Evolutionary conservation across 1,284 basidiomycete genomes (phyloP).

Genomic region (Marasmius tenuissimus): DNA sequence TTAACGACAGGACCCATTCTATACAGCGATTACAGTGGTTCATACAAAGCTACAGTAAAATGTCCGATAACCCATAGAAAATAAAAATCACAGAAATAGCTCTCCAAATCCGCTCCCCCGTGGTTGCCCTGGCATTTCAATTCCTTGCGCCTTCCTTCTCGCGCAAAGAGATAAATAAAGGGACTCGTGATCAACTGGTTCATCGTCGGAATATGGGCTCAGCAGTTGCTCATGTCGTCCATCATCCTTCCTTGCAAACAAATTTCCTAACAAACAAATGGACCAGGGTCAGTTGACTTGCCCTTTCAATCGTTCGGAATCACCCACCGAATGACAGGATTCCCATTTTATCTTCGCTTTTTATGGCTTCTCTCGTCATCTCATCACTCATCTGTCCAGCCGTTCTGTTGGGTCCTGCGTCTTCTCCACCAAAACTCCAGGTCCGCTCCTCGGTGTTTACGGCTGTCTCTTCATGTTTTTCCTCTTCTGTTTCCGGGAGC

Average conservation of each 20-base stretch:
- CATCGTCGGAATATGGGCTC: conserved; percentile 1
- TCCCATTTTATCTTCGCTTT: not conserved
- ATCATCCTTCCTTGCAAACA: not conserved
- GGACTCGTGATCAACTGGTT: conserved; percentile 1
- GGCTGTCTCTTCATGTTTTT: not conserved
- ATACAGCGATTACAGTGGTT: not conserved
- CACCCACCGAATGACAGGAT: conserved; percentile 1
- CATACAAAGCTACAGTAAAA: not conserved
- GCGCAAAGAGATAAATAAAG: not conserved
- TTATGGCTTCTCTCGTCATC: conserved; percentile 3
- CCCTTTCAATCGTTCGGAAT: not conserved
- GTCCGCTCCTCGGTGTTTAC: not conserved
- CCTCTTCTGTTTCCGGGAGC: not conserved
- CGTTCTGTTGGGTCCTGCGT: not conserved
- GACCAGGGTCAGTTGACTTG: not conserved
- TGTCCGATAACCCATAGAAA: not conserved
- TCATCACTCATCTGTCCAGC: conserved; percentile 3
- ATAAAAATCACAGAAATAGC: not conserved
- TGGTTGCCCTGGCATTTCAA: not conserved
- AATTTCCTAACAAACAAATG: not conserved
- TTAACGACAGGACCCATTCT: no score
- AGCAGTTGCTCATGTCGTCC: not conserved
- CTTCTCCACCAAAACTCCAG: not conserved
- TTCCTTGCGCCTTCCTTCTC: not conserved
- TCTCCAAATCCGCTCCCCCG: not conserved